A percentile compares a stretch with the other conserved stretches of the same genome.
Evolutionary conservation across 2,329 filamentous ascomycete species (phyloP).

Genomic region (Fusarium coicis): DNA sequence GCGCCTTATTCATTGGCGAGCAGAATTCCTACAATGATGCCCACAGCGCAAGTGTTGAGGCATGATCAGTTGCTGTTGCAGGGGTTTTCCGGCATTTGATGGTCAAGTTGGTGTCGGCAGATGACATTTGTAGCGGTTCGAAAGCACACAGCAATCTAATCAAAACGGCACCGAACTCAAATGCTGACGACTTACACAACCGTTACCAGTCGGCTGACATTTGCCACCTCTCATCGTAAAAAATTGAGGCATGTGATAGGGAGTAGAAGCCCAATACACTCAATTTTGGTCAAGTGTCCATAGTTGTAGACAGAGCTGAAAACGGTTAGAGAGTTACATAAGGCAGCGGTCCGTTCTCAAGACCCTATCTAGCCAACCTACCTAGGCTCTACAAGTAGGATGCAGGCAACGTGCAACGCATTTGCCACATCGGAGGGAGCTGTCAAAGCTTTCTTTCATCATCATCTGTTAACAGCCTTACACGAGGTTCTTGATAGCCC

Average conservation of each 20-base stretch:
- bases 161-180: constrained; percentile 7
- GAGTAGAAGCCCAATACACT: neutral
- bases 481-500: neutral
- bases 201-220: constrained; percentile 3
- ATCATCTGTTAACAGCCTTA: neutral
- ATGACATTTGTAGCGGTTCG: constrained; percentile 3
- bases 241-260: constrained; percentile 23
- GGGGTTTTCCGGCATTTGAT: constrained; percentile 7
- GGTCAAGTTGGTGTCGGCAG: constrained; percentile 14
- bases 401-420: neutral
- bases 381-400: neutral
- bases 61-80: neutral
- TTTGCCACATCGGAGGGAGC: constrained; percentile 12
- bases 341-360: constrained; percentile 4
- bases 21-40: neutral
- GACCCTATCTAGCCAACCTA: neutral
- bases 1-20: neutral
- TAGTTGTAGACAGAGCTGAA: constrained; percentile 23
- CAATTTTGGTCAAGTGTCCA: constrained; percentile 8
- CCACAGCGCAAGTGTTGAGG: neutral
- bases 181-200: constrained; percentile 8
- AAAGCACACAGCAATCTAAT: neutral
- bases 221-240: constrained; percentile 22
- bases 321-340: constrained; percentile 2
- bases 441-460: neutral